These are phyloP conservation scores for Opeltia flavorubescens DNA, from an alignment of 495 filamentous ascomycete species.

Conservation along the genomic window DNA sequence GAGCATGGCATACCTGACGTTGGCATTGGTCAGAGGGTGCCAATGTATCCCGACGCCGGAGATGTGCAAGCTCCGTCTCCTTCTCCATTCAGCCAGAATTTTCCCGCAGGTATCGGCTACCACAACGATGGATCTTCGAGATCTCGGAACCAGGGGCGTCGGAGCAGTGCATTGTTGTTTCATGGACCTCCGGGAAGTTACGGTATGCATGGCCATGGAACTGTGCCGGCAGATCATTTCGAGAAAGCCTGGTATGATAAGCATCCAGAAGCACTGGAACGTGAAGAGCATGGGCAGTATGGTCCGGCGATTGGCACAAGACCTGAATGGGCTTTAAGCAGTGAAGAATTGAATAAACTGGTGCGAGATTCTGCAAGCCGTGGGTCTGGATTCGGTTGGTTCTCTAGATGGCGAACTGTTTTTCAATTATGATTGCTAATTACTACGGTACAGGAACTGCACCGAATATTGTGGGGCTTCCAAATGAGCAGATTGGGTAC, in stretches of 20 bases:
- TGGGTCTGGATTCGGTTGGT: constrained; percentile 52
- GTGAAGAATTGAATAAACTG: constrained; percentile 81
- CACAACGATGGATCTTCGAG: constrained; percentile 32
- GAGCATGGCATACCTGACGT: constrained; percentile 87
- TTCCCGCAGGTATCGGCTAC: constrained; percentile 40
- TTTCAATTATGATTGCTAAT: background rate
- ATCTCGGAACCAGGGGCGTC: constrained; percentile 50
- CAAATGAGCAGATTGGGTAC: constrained; percentile 67
- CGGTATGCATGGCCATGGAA: constrained; percentile 73
- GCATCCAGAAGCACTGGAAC: constrained; percentile 62
- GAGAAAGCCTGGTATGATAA: constrained; percentile 83
- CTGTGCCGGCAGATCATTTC: constrained; percentile 53
- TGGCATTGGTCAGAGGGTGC: constrained; percentile 77
- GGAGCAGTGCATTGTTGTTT: constrained; percentile 43
- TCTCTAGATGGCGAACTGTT: background rate
- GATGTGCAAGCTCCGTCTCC: constrained; percentile 95
- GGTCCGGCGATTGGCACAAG: constrained; percentile 49
- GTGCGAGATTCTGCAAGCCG: constrained; percentile 56
- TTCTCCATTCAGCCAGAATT: constrained; percentile 37
- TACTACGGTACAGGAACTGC: constrained; percentile 29
- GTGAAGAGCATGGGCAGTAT: constrained; percentile 59
- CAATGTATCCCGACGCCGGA: constrained; percentile 86
- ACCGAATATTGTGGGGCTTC: constrained; percentile 41
- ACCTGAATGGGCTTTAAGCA: constrained; percentile 77
- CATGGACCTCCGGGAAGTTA: constrained; percentile 61